phyloP scores from a whole-genome alignment of 75 land plant genomes.

The Isoetes taiwanensis region DNA sequence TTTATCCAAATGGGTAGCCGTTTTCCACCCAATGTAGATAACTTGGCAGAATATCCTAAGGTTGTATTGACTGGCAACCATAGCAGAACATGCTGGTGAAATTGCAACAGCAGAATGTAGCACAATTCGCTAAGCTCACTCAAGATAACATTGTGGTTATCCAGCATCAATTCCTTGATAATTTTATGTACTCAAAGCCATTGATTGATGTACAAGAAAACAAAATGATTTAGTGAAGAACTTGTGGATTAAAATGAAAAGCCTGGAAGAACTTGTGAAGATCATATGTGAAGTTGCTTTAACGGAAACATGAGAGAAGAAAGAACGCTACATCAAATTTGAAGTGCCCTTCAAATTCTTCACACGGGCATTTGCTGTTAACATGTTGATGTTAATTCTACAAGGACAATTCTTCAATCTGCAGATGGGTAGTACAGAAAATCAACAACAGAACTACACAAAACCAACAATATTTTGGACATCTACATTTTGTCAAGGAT shows the following conservation, averaged over 20 bases:
- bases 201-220: constrained; percentile 23
- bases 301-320: no score
- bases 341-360: no score
- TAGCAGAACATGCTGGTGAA: constrained; percentile 26
- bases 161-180: constrained; percentile 26
- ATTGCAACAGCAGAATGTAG: constrained; percentile 18
- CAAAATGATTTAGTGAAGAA: constrained; percentile 16
- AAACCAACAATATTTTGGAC: no score
- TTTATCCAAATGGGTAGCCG: constrained; percentile 29
- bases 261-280: no score
- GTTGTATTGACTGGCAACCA: constrained; percentile 27
- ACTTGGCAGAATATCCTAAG: constrained; percentile 29
- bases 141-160: constrained; percentile 16
- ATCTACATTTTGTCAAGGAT: no score
- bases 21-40: constrained; percentile 13
- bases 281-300: no score
- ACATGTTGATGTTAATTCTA: no score
- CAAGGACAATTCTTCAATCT: no score
- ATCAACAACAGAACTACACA: no score
- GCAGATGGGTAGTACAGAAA: no score
- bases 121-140: constrained; percentile 8
- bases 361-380: no score
- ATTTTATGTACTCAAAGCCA: constrained; percentile 35
- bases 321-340: no score
- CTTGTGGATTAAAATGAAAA: constrained; percentile 39